phyloP scores from a whole-genome alignment of 495 filamentous ascomycete species.

The Xylaria telfairii region DNA sequence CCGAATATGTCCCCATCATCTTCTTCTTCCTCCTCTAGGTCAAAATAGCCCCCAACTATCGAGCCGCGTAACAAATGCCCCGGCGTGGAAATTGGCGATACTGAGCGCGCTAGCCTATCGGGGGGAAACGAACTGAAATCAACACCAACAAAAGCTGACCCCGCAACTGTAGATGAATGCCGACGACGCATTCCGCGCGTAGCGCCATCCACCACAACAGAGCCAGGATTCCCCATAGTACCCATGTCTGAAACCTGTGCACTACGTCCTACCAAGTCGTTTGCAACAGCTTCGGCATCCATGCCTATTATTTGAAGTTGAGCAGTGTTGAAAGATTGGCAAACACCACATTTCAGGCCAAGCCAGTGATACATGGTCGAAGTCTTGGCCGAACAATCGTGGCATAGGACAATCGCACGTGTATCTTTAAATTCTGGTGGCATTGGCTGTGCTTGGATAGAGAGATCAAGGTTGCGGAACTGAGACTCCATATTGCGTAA shows the following conservation, averaged over 20 bases:
- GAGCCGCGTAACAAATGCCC: slow-evolving; percentile 31
- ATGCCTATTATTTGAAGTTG: slow-evolving; percentile 64
- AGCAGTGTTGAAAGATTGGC: slow-evolving; percentile 83
- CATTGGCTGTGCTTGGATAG: slow-evolving; percentile 91
- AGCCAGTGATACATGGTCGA: slow-evolving; percentile 92
- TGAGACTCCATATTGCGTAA: slow-evolving; percentile 96
- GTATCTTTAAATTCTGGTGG: slow-evolving; percentile 80
- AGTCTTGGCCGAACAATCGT: slow-evolving; percentile 89
- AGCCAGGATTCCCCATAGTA: slow-evolving; percentile 20
- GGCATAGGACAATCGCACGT: slow-evolving; percentile 84
- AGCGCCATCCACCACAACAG: slow-evolving; percentile 15
- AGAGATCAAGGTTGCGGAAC: slow-evolving; percentile 85
- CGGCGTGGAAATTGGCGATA: slow-evolving; percentile 40
- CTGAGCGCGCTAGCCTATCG: slow-evolving; percentile 45
- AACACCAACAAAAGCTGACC: slow-evolving; percentile 30
- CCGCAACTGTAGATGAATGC: slow-evolving; percentile 41
- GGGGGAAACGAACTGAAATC: slow-evolving; percentile 42
- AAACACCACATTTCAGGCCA: slow-evolving; percentile 86
- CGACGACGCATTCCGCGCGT: slow-evolving; percentile 39
- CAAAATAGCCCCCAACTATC: slow-evolving; percentile 23
- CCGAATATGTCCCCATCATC: slow-evolving; percentile 65
- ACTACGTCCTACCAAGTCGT: slow-evolving; percentile 35
- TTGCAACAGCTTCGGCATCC: slow-evolving; percentile 40
- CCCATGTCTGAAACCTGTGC: slow-evolving; percentile 34
- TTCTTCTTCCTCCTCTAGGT: slow-evolving; percentile 44